phyloP scores from a whole-genome alignment of 106 monocot genomes.

The Ottelia alismoides region DNA sequence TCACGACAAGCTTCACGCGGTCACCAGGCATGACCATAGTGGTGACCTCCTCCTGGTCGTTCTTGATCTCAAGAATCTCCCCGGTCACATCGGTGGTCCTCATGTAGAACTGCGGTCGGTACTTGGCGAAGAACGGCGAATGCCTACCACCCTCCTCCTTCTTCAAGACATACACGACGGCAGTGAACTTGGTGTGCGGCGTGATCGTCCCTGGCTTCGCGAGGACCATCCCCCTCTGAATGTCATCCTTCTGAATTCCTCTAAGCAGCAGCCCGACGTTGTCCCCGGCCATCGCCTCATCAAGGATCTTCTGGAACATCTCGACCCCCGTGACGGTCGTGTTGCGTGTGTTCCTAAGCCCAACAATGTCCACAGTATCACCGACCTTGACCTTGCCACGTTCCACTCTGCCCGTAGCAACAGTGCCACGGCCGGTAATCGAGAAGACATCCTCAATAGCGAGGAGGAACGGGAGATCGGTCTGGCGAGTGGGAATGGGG shows the following conservation, averaged over 20 bases:
- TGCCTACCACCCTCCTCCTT: constrained; percentile 19
- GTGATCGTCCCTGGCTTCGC: constrained; percentile 7
- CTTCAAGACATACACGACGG: constrained; percentile 7
- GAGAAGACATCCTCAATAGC: too few species aligned
- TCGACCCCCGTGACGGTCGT: constrained; percentile 16
- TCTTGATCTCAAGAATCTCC: constrained; percentile 4
- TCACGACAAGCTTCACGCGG: constrained; percentile 10
- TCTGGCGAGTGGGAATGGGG: constrained; percentile 76
- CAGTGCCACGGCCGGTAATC: constrained; percentile 81
- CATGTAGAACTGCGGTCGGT: constrained; percentile 22
- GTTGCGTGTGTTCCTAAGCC: constrained; percentile 4
- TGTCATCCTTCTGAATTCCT: constrained; percentile 7
- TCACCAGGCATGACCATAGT: constrained; percentile 23
- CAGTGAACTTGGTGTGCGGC: constrained; percentile 9
- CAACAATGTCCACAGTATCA: constrained; percentile 36
- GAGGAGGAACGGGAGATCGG: constrained; percentile 79
- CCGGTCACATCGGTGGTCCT: constrained; percentile 20
- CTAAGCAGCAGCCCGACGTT: constrained; percentile 15
- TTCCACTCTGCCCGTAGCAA: constrained; percentile 75
- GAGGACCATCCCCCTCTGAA: constrained; percentile 12
- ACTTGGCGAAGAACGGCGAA: constrained; percentile 17
- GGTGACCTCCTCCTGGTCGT: constrained; percentile 11
- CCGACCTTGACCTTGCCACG: constrained; percentile 67
- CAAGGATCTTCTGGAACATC: too few species aligned
- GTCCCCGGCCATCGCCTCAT: constrained; percentile 16